phyloP scores from a whole-genome alignment of 768 basidiomycete genomes.

The Termitomyces sp. region DNA sequence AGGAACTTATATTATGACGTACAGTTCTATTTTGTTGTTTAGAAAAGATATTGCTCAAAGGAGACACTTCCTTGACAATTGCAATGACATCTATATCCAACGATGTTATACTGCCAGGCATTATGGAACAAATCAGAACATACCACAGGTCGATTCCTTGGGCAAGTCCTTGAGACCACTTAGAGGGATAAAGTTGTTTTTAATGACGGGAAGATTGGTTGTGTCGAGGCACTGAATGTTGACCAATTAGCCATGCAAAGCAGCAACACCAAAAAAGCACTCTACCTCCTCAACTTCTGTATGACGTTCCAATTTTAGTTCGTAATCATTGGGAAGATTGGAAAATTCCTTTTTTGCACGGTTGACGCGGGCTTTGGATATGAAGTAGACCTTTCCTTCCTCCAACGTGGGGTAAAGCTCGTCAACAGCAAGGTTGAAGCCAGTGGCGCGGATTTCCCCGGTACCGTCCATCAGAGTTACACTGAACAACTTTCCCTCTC shows the following conservation, averaged over 20 bases:
- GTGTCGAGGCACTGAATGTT: conserved; percentile 80
- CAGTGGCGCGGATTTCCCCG: conserved; percentile 88
- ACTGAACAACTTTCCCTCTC: conserved; percentile 94
- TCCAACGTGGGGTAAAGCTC: conserved; percentile 79
- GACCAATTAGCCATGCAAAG: too few species aligned
- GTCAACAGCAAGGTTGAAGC: conserved; percentile 83
- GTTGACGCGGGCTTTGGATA: conserved; percentile 88
- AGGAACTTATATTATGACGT: conserved; percentile 12
- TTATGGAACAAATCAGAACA: conserved; percentile 16
- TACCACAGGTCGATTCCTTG: conserved; percentile 85
- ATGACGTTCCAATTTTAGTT: conserved; percentile 77
- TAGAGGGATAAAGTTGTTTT: conserved; percentile 76
- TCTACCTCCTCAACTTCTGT: conserved; percentile 84
- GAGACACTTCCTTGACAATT: conserved; percentile 74
- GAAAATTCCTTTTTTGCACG: conserved; percentile 97
- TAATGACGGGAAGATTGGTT: conserved; percentile 69
- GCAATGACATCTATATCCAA: conserved; percentile 71
- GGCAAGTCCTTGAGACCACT: conserved; percentile 51
- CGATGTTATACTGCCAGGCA: conserved; percentile 6
- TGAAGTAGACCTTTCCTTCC: conserved; percentile 89
- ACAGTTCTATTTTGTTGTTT: conserved; percentile 70
- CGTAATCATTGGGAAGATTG: conserved; percentile 88
- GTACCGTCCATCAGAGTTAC: conserved; percentile 94
- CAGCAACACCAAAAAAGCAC: not conserved
- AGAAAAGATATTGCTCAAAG: conserved; percentile 65